phyloP scores from a whole-genome alignment of 441 rosid genomes.

The Iberis amara region DNA sequence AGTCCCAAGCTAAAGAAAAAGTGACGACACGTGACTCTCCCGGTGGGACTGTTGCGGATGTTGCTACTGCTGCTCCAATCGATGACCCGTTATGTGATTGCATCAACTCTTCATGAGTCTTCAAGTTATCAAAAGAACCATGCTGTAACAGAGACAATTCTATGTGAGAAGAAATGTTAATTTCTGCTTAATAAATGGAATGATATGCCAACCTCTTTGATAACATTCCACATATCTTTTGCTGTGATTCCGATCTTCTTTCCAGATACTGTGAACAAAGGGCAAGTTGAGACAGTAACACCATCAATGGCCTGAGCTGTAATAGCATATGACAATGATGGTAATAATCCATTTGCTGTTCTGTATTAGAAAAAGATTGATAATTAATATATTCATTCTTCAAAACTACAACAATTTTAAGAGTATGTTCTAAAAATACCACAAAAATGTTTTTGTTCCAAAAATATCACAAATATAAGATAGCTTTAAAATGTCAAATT shows the following conservation, averaged over 20 bases:
- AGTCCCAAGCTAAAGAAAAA: slow-evolving; percentile 91
- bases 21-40: slow-evolving; percentile 45
- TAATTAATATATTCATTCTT: too few species aligned
- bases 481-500: too few species aligned
- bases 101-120: slow-evolving; percentile 31
- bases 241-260: slow-evolving; percentile 62
- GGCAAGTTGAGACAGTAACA: slow-evolving; percentile 63
- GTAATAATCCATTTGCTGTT: slow-evolving; percentile 50
- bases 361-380: slow-evolving; percentile 37
- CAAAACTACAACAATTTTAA: too few species aligned
- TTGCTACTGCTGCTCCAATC: slow-evolving; percentile 87
- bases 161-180: neutral
- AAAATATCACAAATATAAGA: too few species aligned
- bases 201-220: slow-evolving; percentile 52
- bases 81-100: slow-evolving; percentile 75
- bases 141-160: slow-evolving; percentile 35
- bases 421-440: too few species aligned
- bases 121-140: slow-evolving; percentile 61
- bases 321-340: slow-evolving; percentile 63
- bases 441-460: slow-evolving; percentile 7
- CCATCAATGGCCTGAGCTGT: slow-evolving; percentile 60
- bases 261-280: slow-evolving; percentile 64
- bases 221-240: slow-evolving; percentile 73
- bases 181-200: neutral
- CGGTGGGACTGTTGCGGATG: slow-evolving; percentile 55